Conservation (phyloP, 2,329 filamentous ascomycete species). For the Aspergillus caelatus region DNA sequence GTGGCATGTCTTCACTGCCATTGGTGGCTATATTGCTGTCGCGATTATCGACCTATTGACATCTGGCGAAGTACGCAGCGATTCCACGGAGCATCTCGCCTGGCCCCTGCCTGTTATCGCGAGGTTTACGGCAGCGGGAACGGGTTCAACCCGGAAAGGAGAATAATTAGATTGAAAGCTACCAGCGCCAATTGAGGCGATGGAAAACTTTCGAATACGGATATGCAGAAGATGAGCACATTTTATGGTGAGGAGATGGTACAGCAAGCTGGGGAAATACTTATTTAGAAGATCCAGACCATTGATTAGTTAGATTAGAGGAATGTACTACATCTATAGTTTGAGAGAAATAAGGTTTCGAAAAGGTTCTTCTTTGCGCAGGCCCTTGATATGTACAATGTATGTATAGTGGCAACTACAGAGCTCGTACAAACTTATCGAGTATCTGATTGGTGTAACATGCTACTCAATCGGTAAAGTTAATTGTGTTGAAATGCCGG, state of each 20-base stretch:
- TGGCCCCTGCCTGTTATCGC: conserved; percentile 35
- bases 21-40: conserved; percentile 47
- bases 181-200: not conserved
- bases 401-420: no score
- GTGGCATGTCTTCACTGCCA: conserved; percentile 49
- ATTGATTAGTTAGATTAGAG: not conserved
- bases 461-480: no score
- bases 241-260: not conserved
- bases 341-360: not conserved
- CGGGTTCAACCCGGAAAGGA: not conserved
- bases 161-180: not conserved
- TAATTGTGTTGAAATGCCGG: no score
- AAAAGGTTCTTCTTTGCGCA: not conserved
- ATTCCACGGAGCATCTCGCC: conserved; percentile 33
- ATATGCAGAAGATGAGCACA: not conserved
- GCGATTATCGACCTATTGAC: conserved; percentile 43
- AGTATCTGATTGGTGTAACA: no score
- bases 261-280: not conserved
- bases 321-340: not conserved
- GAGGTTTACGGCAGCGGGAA: conserved; percentile 10
- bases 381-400: not conserved
- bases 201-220: not conserved
- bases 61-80: conserved; percentile 34
- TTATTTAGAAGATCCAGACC: not conserved
- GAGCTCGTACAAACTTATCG: no score